Base-by-base conservation (phyloP, 2,329 filamentous ascomycete species). In the Pestalotiopsis sp. region DNA sequence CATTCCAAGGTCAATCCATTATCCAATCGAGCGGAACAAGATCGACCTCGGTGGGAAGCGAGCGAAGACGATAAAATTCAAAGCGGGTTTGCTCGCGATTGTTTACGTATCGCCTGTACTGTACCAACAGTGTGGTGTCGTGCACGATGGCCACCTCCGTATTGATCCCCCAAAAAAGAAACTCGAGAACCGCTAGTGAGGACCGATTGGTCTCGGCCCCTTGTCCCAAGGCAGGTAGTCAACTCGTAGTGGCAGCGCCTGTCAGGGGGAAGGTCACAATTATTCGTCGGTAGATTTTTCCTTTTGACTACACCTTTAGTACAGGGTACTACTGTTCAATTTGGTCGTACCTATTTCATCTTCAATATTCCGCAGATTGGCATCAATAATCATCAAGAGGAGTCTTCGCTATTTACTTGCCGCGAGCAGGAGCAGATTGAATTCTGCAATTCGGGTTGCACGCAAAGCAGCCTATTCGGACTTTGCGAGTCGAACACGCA, bases 251-350 rank as follows among this genome's bases (percentile, higher is more conserved):
- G 27, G 59, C 27, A 36, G 59, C 59, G 36, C 59, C 59, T 27
- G 27, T 62, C 59, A 62, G 59, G 59, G 45, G 27, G 59, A 62
- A 62, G 59, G 59, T 62, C 27, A 20, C 31, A 62, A 62, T 38
- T n/a, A 59, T 59, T 59, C 23, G 25, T 59, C 57, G 23, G 23
- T 59, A 59, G 23, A 59, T 59, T 27, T 59, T 59, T 59, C 57
- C 57, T 27, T 59, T 36, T 14, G 23, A 17, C 57, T 59, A 36
- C 31, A 36, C 31, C 7, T 36, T 36, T 36, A 9, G 7, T 2
- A 36, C 7, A 9, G 7, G 31, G 23, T 27, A 59, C 23, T 27
- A 27, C 23, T 36, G 13, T 13, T 59, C 45, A 52, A 52, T 52
- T 52, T 52, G 45, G 17, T 20, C n/a, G 20, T 36, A 27, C 31